phyloP scores from a whole-genome alignment of 1,284 basidiomycete genomes.

The Inonotus hispidus region DNA sequence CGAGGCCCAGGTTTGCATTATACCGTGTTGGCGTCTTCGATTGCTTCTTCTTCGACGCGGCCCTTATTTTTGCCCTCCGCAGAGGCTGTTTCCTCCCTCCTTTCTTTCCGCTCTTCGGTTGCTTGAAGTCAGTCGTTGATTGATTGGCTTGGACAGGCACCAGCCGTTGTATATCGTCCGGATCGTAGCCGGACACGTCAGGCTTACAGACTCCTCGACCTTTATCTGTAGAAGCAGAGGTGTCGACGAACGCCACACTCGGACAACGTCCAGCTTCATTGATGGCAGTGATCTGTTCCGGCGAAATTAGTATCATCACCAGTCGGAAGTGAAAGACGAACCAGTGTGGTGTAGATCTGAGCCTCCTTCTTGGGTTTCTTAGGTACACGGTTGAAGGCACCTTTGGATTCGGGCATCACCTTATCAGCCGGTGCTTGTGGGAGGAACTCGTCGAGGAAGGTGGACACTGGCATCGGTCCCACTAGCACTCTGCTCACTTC shows the following conservation, averaged over 20 bases:
- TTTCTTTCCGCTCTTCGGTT: neutral
- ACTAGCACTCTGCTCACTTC: no score
- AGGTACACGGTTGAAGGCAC: neutral
- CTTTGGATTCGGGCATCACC: neutral
- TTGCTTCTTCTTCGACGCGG: no score
- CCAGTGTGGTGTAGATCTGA: neutral
- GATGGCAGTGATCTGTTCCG: neutral
- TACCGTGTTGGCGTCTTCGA: no score
- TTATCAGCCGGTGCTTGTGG: neutral
- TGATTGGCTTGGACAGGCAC: neutral
- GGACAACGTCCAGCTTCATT: neutral
- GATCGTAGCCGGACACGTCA: neutral
- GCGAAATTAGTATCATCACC: neutral
- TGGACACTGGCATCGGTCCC: neutral
- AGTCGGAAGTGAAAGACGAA: neutral
- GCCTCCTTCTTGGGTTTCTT: neutral
- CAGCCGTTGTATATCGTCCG: neutral
- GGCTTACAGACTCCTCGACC: no score
- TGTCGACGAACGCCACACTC: neutral
- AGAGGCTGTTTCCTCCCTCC: no score
- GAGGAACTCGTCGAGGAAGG: neutral
- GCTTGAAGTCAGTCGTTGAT: neutral
- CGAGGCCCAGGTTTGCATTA: neutral
- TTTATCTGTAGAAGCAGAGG: no score
- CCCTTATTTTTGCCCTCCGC: no score